Percentiles rank a stretch among this genome's conserved stretches.
These are phyloP conservation scores for Yamadazyma taylorii DNA, from an alignment of 1,139 yeast genomes.

Conservation along the genomic window DNA sequence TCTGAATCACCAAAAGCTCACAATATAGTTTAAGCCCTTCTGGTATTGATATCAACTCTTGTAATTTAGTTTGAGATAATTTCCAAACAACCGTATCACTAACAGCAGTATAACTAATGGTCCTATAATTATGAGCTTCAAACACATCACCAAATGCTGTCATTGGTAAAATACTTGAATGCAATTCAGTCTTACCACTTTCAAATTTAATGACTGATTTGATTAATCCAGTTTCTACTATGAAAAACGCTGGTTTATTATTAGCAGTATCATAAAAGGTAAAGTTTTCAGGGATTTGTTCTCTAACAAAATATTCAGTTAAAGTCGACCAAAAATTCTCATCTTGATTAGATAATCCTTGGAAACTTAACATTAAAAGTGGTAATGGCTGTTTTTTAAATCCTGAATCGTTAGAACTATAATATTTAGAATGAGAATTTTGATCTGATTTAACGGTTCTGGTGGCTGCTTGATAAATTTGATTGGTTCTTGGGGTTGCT, in stretches of 20 bases:
- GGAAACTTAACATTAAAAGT: slow-evolving; percentile 66
- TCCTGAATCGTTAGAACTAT: slow-evolving; percentile 24
- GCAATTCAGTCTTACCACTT: slow-evolving; percentile 56
- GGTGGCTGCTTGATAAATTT: slow-evolving; percentile 63
- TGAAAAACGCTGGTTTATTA: slow-evolving; percentile 53
- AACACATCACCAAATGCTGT: slow-evolving; percentile 82
- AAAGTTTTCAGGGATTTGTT: slow-evolving; percentile 49
- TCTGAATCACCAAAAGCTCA: slow-evolving; percentile 66
- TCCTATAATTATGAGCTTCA: slow-evolving; percentile 35
- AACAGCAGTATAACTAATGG: slow-evolving; percentile 47
- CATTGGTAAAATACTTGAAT: slow-evolving; percentile 81
- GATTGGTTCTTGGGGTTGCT: slow-evolving; percentile 62
- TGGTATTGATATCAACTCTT: slow-evolving; percentile 39
- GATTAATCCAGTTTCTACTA: slow-evolving; percentile 80
- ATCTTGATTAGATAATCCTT: slow-evolving; percentile 60
- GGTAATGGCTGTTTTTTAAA: slow-evolving; percentile 64
- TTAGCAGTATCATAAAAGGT: slow-evolving; percentile 46
- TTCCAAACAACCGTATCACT: slow-evolving; percentile 73
- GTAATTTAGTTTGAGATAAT: slow-evolving; percentile 49
- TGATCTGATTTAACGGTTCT: slow-evolving; percentile 49
- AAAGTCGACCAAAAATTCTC: slow-evolving; percentile 66
- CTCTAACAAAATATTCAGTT: slow-evolving; percentile 52
- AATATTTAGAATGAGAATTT: slow-evolving; percentile 31
- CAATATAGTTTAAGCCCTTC: slow-evolving; percentile 58
- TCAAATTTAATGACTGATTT: slow-evolving; percentile 58